phyloP scores from a whole-genome alignment of 2,329 filamentous ascomycete genomes.

The Fusarium compactum region DNA sequence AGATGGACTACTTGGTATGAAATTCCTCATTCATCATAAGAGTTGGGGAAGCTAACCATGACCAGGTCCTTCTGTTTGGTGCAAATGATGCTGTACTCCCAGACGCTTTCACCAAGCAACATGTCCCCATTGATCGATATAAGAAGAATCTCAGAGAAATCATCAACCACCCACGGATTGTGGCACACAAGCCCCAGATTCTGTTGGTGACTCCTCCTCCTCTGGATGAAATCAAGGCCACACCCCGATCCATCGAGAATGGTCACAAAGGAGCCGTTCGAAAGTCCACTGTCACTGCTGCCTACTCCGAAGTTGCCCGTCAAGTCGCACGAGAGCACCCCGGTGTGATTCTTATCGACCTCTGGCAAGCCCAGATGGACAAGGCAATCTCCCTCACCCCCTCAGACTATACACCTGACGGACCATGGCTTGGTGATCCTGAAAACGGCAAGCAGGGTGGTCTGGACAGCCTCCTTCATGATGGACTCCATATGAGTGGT shows the following conservation, averaged over 20 bases:
- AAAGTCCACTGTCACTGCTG: slow-evolving; percentile 61
- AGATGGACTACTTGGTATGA: slow-evolving; percentile 75
- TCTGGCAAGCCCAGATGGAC: slow-evolving; percentile 83
- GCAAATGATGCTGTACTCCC: slow-evolving; percentile 88
- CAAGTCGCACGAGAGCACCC: slow-evolving; percentile 76
- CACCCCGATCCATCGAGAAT: slow-evolving; percentile 59
- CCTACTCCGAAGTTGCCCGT: slow-evolving; percentile 72
- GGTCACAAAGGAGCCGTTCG: slow-evolving; percentile 60
- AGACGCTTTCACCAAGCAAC: slow-evolving; percentile 73
- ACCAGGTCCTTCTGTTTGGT: slow-evolving; percentile 82
- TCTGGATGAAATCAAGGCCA: slow-evolving; percentile 78
- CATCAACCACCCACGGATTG: slow-evolving; percentile 76
- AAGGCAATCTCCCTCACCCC: slow-evolving; percentile 70
- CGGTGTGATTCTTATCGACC: slow-evolving; percentile 78
- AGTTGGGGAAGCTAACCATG: slow-evolving; percentile 34
- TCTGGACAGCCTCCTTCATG: slow-evolving; percentile 64
- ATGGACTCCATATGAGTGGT: slow-evolving; percentile 69
- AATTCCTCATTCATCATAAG: neutral
- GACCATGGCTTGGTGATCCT: slow-evolving; percentile 63
- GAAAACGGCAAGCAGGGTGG: slow-evolving; percentile 64
- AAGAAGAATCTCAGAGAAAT: slow-evolving; percentile 78
- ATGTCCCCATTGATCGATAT: slow-evolving; percentile 82
- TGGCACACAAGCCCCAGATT: slow-evolving; percentile 77
- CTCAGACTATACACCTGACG: slow-evolving; percentile 66
- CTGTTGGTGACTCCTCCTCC: slow-evolving; percentile 87